Evolutionary conservation across 148 eudicot genomes (phyloP).

Genomic region (Rhododendron vialii): DNA sequence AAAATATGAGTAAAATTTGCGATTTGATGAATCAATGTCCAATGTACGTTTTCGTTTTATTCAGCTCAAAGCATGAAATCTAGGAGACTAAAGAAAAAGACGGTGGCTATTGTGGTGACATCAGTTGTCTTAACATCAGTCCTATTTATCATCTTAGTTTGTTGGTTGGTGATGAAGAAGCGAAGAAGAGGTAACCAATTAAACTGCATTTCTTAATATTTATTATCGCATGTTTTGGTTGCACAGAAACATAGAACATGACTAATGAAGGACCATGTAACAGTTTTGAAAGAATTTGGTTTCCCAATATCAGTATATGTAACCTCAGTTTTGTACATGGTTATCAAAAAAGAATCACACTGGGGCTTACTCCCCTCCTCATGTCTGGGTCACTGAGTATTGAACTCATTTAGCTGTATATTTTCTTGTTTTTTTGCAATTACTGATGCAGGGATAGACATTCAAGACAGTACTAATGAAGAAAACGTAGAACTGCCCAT

Average conservation of each 20-base stretch:
- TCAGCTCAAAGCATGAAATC: neutral
- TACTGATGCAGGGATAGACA: neutral
- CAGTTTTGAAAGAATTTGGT: too few relatives aligned
- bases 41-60: neutral
- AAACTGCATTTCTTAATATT: neutral
- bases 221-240: too few relatives aligned
- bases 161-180: neutral
- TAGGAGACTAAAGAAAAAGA: neutral
- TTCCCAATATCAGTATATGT: too few relatives aligned
- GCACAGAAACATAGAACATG: too few relatives aligned
- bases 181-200: neutral
- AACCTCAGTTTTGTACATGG: too few relatives aligned
- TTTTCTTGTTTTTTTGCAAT: too few relatives aligned
- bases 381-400: too few relatives aligned
- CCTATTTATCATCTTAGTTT: neutral
- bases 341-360: too few relatives aligned
- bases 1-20: neutral
- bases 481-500: neutral
- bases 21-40: neutral
- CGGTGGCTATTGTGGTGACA: neutral
- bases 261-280: too few relatives aligned
- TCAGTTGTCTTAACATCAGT: neutral
- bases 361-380: too few relatives aligned
- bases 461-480: neutral
- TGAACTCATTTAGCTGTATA: too few relatives aligned